A percentile compares a stretch with the other conserved stretches of the same genome.
Conservation (phyloP, 352 stramenopile genomes). For the Globisporangium paddicum region DNA sequence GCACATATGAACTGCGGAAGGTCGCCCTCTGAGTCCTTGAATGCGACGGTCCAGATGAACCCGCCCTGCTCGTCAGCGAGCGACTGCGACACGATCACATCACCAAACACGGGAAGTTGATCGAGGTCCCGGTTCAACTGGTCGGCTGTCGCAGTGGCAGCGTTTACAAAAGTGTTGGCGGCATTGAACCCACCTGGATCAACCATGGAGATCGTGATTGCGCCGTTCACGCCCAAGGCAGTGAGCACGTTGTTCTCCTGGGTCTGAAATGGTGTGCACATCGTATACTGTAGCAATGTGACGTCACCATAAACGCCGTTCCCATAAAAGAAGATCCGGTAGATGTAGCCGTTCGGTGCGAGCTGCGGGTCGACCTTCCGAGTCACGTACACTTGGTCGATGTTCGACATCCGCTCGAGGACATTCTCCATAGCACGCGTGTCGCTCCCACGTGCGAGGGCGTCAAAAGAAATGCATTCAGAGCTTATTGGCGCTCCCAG, state of each 20-base stretch:
- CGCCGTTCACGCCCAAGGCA: conserved; percentile 21
- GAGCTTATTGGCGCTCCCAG: conserved; percentile 30
- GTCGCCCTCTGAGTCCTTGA: conserved; percentile 58
- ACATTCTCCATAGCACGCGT: conserved; percentile 45
- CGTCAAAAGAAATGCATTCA: conserved; percentile 61
- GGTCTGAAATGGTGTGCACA: conserved; percentile 55
- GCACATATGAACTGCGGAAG: conserved; percentile 73
- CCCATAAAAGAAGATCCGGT: conserved; percentile 71
- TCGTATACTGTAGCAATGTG: conserved; percentile 13
- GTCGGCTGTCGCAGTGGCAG: conserved; percentile 29
- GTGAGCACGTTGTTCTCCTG: conserved; percentile 61
- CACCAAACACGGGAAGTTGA: conserved; percentile 52
- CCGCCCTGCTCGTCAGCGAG: conserved; percentile 63
- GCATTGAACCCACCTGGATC: conserved; percentile 45
- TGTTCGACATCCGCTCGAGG: conserved; percentile 53
- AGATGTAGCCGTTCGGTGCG: conserved; percentile 58
- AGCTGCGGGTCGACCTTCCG: conserved; percentile 23
- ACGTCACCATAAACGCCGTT: conserved; percentile 51
- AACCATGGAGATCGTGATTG: conserved; percentile 31
- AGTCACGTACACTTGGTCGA: conserved; percentile 77
- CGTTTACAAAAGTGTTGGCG: conserved; percentile 49
- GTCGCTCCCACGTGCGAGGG: conserved; percentile 31
- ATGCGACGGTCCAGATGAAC: conserved; percentile 73
- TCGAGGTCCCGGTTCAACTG: conserved; percentile 44
- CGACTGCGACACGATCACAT: conserved; percentile 56